Evolutionary conservation across 441 rosid species (phyloP).

Genomic region (Brassica hybrid): DNA sequence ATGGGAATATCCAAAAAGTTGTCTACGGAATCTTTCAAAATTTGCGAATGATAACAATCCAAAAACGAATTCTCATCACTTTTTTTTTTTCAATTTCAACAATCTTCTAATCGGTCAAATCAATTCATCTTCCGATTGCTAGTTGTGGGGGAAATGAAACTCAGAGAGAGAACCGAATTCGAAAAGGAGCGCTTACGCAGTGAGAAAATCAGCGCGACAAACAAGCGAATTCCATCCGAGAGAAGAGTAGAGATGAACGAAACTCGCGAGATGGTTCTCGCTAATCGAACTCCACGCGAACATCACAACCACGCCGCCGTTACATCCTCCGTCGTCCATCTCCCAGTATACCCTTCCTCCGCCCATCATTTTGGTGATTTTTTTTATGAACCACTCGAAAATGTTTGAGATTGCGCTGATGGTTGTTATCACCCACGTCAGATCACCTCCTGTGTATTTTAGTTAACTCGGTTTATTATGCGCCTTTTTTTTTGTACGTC

Average conservation of each 20-base stretch:
- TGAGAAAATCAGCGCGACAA: slow-evolving; percentile 70
- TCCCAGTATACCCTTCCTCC: slow-evolving; percentile 62
- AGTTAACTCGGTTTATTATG: neutral
- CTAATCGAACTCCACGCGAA: slow-evolving; percentile 73
- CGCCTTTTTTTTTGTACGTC: slow-evolving; percentile 20
- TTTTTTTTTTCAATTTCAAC: no score
- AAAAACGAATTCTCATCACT: no score
- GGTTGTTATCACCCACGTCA: slow-evolving; percentile 42
- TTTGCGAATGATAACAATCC: no score
- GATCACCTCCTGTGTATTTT: slow-evolving; percentile 31
- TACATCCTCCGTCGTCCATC: slow-evolving; percentile 43
- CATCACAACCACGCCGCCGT: slow-evolving; percentile 75
- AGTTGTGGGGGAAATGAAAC: no score
- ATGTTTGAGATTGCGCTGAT: slow-evolving; percentile 8
- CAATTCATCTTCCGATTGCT: no score
- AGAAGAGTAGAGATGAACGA: slow-evolving; percentile 73
- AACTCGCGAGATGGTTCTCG: slow-evolving; percentile 49
- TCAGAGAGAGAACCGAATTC: no score
- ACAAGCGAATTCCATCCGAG: slow-evolving; percentile 86
- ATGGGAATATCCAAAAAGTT: no score
- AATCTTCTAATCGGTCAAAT: no score
- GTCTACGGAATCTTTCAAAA: no score
- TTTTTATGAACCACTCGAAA: slow-evolving; percentile 41
- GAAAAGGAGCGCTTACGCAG: no score
- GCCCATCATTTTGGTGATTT: neutral